Conservation (phyloP, 164 flowering plant genomes). For the Magnolia changhungtana region DNA sequence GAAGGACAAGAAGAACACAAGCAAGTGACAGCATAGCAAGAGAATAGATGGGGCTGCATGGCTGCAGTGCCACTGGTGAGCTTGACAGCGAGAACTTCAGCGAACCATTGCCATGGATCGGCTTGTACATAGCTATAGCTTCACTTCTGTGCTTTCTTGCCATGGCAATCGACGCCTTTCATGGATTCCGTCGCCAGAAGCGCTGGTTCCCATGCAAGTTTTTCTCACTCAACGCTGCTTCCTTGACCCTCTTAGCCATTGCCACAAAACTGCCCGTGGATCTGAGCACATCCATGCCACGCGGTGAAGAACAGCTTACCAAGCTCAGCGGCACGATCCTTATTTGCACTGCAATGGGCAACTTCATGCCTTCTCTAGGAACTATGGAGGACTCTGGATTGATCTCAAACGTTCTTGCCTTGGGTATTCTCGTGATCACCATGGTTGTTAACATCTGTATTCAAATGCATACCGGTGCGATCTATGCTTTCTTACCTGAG, state of each 20-base stretch:
- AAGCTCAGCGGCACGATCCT: conserved; percentile 56
- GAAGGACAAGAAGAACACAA: too few relatives aligned
- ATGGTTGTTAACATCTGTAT: conserved; percentile 47
- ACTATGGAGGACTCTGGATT: conserved; percentile 39
- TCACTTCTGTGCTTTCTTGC: conserved; percentile 43
- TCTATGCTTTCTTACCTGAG: conserved; percentile 42
- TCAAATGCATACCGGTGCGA: conserved; percentile 50
- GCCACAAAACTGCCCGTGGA: conserved; percentile 57
- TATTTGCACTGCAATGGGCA: conserved; percentile 48
- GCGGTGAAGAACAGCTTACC: conserved; percentile 46
- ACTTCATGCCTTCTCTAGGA: conserved; percentile 65
- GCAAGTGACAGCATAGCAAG: too few relatives aligned
- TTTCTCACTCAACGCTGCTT: conserved; percentile 55
- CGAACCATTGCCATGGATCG: conserved; percentile 8
- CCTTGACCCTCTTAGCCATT: conserved; percentile 46
- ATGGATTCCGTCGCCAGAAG: conserved; percentile 32
- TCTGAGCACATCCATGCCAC: conserved; percentile 59
- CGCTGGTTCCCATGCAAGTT: conserved; percentile 63
- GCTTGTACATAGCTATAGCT: conserved; percentile 52
- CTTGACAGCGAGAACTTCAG: conserved; percentile 36
- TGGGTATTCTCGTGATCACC: conserved; percentile 54
- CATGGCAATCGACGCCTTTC: conserved; percentile 44
- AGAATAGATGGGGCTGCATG: too few relatives aligned
- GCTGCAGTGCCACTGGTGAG: too few relatives aligned
- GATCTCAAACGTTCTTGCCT: conserved; percentile 43